A percentile compares a stretch with the other conserved stretches of the same genome.
Evolutionary conservation across 768 basidiomycete genomes (phyloP).

Genomic region (Tylopilus plumbeoviolaceoides): DNA sequence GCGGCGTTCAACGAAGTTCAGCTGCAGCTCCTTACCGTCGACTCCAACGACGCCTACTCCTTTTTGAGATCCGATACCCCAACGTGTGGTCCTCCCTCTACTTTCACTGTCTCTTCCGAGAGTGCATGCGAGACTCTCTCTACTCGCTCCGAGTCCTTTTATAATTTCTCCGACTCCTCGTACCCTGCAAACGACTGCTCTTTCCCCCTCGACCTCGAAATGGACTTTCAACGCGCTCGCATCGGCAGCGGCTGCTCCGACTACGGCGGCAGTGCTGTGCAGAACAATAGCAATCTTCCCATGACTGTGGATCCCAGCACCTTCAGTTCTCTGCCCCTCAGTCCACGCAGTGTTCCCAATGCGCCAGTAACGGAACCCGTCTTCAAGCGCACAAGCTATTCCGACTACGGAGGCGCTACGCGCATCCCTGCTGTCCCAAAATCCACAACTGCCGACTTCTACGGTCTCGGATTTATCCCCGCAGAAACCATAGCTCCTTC

Average conservation of each 20-base stretch:
- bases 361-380: constrained; percentile 25
- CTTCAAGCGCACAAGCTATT: constrained; percentile 51
- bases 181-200: constrained; percentile 49
- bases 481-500: constrained; percentile 51
- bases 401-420: constrained; percentile 60
- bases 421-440: constrained; percentile 47
- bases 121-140: constrained; percentile 70
- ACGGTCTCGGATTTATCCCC: constrained; percentile 31
- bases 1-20: constrained; percentile 62
- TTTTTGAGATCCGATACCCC: constrained; percentile 61
- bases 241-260: constrained; percentile 50
- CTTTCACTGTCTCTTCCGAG: constrained; percentile 76
- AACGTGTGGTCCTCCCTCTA: constrained; percentile 68
- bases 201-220: constrained; percentile 63
- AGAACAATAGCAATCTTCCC: constrained; percentile 35
- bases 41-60: constrained; percentile 61
- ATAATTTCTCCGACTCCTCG: constrained; percentile 57
- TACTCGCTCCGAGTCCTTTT: constrained; percentile 64
- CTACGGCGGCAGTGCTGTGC: constrained; percentile 42
- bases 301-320: constrained; percentile 52
- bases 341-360: constrained; percentile 49
- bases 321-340: constrained; percentile 55
- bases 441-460: constrained; percentile 48
- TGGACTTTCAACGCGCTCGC: constrained; percentile 65
- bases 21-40: constrained; percentile 59